phyloP scores from a whole-genome alignment of 805 yeast genomes.

The Lipomyces mesembrius region DNA sequence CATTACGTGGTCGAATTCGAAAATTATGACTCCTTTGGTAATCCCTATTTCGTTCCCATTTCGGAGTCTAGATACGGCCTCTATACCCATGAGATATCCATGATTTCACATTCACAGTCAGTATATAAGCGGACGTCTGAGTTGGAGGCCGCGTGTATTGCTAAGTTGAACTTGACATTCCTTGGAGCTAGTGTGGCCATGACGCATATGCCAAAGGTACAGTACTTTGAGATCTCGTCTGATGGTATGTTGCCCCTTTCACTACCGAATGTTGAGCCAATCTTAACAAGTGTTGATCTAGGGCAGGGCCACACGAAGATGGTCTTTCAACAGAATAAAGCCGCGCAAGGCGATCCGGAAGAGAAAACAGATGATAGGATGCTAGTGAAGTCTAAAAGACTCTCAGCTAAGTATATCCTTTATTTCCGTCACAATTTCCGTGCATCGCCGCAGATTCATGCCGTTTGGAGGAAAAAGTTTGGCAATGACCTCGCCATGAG shows the following conservation, averaged over 20 bases:
- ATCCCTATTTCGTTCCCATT: neutral
- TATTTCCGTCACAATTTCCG: conserved; percentile 2
- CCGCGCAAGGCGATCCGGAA: neutral
- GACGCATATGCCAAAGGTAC: conserved; percentile 8
- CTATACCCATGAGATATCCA: neutral
- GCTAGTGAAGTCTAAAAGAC: neutral
- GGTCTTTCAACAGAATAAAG: neutral
- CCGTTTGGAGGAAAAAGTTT: conserved; percentile 4
- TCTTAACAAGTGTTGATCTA: neutral
- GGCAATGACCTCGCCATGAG: conserved; percentile 2
- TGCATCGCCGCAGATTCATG: neutral
- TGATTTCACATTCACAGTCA: neutral
- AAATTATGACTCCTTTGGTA: conserved; percentile 10
- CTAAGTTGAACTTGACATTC: conserved; percentile 3
- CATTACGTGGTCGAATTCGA: conserved; percentile 10
- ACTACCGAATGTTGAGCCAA: neutral
- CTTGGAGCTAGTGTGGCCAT: neutral
- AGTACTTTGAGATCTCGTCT: neutral
- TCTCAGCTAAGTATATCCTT: neutral
- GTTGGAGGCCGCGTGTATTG: neutral
- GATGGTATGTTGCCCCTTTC: neutral
- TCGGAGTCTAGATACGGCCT: neutral
- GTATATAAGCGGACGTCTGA: neutral
- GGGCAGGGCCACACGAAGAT: neutral
- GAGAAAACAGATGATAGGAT: neutral